Evolutionary conservation across 1,284 basidiomycete species (phyloP).

Genomic region (Schizophyllum amplum): DNA sequence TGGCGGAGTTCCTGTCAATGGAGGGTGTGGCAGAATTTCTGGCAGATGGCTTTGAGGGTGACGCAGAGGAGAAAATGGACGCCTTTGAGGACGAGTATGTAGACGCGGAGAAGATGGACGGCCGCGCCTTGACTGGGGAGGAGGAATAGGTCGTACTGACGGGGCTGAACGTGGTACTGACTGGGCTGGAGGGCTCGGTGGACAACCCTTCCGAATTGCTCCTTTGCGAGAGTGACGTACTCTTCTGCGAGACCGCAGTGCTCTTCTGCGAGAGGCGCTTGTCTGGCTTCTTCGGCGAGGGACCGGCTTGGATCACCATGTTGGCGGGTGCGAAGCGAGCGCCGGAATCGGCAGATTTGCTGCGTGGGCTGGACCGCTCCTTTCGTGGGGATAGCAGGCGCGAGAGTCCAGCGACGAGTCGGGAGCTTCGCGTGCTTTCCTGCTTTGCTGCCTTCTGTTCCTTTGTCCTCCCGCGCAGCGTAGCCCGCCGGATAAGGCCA

Average conservation of each 20-base stretch:
- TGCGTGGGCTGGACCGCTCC: background rate
- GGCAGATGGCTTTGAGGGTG: background rate
- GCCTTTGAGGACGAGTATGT: background rate
- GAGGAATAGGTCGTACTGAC: background rate
- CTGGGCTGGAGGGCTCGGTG: too few species aligned
- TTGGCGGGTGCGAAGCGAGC: background rate
- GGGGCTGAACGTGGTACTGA: too few species aligned
- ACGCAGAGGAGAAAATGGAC: background rate
- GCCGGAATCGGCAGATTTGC: background rate
- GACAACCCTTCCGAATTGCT: too few species aligned
- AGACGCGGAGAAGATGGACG: background rate
- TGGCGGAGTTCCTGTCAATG: too few species aligned
- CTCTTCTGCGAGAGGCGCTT: too few species aligned
- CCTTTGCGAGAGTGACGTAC: too few species aligned
- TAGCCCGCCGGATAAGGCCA: background rate
- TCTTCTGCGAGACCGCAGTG: too few species aligned
- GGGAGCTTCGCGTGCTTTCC: background rate
- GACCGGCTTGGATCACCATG: background rate
- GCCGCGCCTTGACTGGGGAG: background rate
- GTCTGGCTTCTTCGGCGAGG: too few species aligned
- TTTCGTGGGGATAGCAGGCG: background rate
- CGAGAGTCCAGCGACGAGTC: background rate
- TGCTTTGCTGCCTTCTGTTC: background rate
- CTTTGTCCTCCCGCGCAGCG: background rate
- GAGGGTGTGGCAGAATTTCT: background rate